Evolutionary conservation across 305 asterid species (phyloP), one percentile per base, ranked within the genome.

Genomic region (Solanum hybrid): DNA sequence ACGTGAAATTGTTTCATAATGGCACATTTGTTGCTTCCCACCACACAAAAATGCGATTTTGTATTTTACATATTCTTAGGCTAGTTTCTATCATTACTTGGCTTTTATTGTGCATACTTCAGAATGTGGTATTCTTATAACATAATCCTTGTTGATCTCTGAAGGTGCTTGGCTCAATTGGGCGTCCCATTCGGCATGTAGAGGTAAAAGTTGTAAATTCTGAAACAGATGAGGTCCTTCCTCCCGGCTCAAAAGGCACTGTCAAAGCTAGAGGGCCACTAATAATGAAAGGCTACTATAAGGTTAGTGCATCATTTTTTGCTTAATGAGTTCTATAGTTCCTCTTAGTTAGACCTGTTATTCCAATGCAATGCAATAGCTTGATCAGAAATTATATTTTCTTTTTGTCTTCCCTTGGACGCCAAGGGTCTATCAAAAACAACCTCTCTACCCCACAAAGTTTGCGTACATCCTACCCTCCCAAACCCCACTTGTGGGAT

Each of bases 241-340:
- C 98, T 31, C 19, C 91, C n/a, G 98, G 99, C 90, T 94, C 94
- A 2, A 96, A 93, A 90, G 99, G 99, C 92, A 93, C 95, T 40
- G 94, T 97, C 91, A 95, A 97, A 95, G 96, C 89, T 90, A 94
- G 94, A 93, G 99, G 99, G 22, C 99, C 98, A 81, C 98, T 91
- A 93, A 94, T 97, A 88, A 97, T 97, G 99, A 94, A 94, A 89
- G 99, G 99, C 87, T 97, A 97, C 89, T 97, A 95, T 93, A 96
- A 96, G 98, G 99, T 97, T 78, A 56, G 89, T 56, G 26, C 86
- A 35, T 45, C 10, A 10, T 36, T 69, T 36, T 75, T 35, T 17
- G 9, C 0, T 42, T 87, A 87, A 76, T 76, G 89, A 87, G 37
- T 76, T 76, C 24, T 78, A 3, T 13, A 13, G 86, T 45, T 87